Evolutionary conservation across 108 stramenopile species (phyloP).

Genomic region (Pseudonitzschia delicatissima): DNA sequence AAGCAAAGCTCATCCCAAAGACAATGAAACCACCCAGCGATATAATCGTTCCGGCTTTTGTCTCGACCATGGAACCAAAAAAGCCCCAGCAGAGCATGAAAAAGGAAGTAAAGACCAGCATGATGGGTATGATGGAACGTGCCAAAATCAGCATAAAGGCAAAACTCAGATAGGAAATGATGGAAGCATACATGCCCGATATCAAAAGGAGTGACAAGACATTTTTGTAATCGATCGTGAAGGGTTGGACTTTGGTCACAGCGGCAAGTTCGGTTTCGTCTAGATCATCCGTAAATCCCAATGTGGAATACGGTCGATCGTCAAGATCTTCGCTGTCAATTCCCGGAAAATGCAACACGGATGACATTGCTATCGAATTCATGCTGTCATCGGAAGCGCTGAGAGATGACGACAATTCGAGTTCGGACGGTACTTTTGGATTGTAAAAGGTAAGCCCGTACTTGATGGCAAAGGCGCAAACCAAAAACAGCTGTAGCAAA

Average conservation of each 20-base stretch:
- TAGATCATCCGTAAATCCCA: background rate
- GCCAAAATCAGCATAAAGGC: constrained; percentile 49
- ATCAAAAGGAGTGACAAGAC: constrained; percentile 29
- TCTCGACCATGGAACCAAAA: constrained; percentile 28
- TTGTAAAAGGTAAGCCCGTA: constrained; percentile 7
- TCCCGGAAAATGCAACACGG: background rate
- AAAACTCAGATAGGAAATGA: constrained; percentile 32
- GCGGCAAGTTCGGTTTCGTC: background rate
- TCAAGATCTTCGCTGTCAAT: background rate
- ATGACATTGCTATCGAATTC: background rate
- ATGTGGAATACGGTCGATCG: background rate
- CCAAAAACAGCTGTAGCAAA: constrained; percentile 12
- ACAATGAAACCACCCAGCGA: constrained; percentile 19
- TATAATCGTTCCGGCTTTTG: constrained; percentile 32
- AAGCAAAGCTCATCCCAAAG: constrained; percentile 19
- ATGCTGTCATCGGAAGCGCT: background rate
- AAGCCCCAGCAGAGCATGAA: constrained; percentile 37
- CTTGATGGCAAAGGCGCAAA: constrained; percentile 1
- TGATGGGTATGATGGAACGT: constrained; percentile 42
- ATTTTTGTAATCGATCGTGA: constrained; percentile 45
- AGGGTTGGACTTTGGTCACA: background rate
- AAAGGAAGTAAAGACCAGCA: constrained; percentile 36
- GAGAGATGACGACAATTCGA: background rate
- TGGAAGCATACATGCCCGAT: constrained; percentile 36
- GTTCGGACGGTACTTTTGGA: background rate